Percentiles rank a stretch among this genome's conserved stretches.
phyloP scores from a whole-genome alignment of 345 rosid genomes.

The Orychophragmus violaceus region DNA sequence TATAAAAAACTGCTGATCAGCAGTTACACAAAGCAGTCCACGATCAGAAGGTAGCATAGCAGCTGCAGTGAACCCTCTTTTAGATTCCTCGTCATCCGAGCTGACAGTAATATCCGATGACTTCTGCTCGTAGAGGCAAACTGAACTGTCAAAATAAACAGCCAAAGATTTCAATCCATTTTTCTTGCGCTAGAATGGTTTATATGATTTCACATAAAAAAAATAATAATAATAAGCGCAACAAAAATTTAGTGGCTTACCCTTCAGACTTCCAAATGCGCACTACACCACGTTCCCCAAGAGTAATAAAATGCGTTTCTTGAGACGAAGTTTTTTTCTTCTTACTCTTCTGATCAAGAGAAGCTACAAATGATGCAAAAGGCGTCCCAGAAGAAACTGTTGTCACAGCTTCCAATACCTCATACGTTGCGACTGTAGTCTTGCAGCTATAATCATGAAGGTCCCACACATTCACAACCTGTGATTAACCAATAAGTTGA shows the following conservation, averaged over 20 bases:
- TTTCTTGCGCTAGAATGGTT: background rate
- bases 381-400: slow-evolving; percentile 45
- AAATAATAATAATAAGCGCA: background rate
- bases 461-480: slow-evolving; percentile 97
- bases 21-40: slow-evolving; percentile 88
- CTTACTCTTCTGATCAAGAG: slow-evolving; percentile 36
- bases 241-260: slow-evolving; percentile 36
- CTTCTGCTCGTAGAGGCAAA: slow-evolving; percentile 72
- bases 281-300: slow-evolving; percentile 84
- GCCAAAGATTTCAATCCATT: slow-evolving; percentile 8
- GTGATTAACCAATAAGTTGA: slow-evolving; percentile 21
- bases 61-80: slow-evolving; percentile 76
- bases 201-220: background rate
- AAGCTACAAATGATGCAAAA: slow-evolving; percentile 43
- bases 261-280: slow-evolving; percentile 83
- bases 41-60: slow-evolving; percentile 57
- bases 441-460: slow-evolving; percentile 66
- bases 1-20: slow-evolving; percentile 83
- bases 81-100: slow-evolving; percentile 49
- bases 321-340: slow-evolving; percentile 38
- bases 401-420: slow-evolving; percentile 75
- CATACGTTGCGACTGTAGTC: slow-evolving; percentile 71
- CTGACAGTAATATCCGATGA: slow-evolving; percentile 62
- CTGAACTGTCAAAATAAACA: slow-evolving; percentile 58
- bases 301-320: slow-evolving; percentile 55